phyloP scores from a whole-genome alignment of 202 grass and related monocot genomes.

The Digitaria exilis region DNA sequence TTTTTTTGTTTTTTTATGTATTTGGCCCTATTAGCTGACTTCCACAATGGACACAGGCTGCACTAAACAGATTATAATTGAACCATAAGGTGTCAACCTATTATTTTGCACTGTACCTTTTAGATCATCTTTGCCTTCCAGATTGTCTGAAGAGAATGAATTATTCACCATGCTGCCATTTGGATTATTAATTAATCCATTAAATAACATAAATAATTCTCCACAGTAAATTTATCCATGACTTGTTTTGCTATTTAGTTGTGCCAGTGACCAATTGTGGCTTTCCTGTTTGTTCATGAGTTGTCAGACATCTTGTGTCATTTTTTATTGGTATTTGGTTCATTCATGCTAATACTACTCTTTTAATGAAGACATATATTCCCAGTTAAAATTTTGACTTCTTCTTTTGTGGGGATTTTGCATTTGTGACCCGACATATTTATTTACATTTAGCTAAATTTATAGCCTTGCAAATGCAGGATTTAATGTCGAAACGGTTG shows the following conservation, averaged over 20 bases:
- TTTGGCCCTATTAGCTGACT: too few species aligned
- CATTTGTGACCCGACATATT: background rate
- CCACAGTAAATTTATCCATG: too few species aligned
- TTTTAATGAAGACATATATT: background rate
- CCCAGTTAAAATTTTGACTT: background rate
- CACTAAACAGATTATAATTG: background rate
- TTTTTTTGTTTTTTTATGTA: too few species aligned
- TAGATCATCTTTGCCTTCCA: background rate
- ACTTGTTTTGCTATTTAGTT: background rate
- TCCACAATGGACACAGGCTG: background rate
- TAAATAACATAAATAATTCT: background rate
- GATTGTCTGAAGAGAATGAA: background rate
- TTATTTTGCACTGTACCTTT: background rate
- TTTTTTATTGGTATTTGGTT: background rate
- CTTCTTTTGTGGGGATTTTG: background rate
- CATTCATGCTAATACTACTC: background rate
- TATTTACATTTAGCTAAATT: background rate
- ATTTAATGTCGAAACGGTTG: conserved; percentile 88
- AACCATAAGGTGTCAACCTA: background rate
- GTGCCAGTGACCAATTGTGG: background rate
- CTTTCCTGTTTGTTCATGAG: background rate
- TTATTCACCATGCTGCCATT: background rate
- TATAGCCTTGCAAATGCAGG: conserved; percentile 37
- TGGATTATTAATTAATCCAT: background rate
- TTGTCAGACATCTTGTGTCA: background rate